Conservation (phyloP, 148 eudicot genomes). For the Linanthus parryae region DNA sequence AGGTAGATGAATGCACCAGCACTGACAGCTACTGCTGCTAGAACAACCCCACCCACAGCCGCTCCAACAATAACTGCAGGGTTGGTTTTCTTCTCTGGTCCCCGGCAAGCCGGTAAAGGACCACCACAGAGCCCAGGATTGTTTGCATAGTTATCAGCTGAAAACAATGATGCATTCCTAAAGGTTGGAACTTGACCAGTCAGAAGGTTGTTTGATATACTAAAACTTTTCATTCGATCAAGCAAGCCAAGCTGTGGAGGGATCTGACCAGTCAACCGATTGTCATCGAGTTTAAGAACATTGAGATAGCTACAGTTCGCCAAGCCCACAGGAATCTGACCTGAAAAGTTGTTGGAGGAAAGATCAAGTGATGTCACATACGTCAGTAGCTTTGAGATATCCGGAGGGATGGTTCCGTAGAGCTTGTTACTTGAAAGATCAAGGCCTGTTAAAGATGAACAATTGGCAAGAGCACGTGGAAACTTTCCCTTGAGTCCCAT, state of each 20-base stretch:
- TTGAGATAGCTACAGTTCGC: conserved; percentile 25
- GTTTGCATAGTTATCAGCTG: not conserved
- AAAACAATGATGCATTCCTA: not conserved
- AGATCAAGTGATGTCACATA: conserved; percentile 25
- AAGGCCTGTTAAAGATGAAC: conserved; percentile 12
- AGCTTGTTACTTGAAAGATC: conserved; percentile 27
- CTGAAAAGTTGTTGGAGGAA: conserved; percentile 28
- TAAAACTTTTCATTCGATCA: conserved; percentile 17
- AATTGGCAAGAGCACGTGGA: conserved; percentile 24
- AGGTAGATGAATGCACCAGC: conserved; percentile 13
- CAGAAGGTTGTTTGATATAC: conserved; percentile 21
- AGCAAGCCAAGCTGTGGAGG: conserved; percentile 23
- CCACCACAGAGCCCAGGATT: conserved; percentile 1
- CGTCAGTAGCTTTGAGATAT: conserved; percentile 16
- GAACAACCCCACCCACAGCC: conserved; percentile 30
- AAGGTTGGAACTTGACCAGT: conserved; percentile 20
- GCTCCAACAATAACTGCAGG: conserved; percentile 23
- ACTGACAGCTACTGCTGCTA: conserved; percentile 15
- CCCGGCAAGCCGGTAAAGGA: not conserved
- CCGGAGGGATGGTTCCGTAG: conserved; percentile 19
- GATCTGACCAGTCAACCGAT: conserved; percentile 22
- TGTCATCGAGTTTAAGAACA: conserved; percentile 17
- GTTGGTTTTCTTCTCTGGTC: conserved; percentile 17
- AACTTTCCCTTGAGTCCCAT: conserved; percentile 29
- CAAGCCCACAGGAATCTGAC: conserved; percentile 19